Conservation (phyloP, 345 rosid genomes). For the Clarkia xantiana region DNA sequence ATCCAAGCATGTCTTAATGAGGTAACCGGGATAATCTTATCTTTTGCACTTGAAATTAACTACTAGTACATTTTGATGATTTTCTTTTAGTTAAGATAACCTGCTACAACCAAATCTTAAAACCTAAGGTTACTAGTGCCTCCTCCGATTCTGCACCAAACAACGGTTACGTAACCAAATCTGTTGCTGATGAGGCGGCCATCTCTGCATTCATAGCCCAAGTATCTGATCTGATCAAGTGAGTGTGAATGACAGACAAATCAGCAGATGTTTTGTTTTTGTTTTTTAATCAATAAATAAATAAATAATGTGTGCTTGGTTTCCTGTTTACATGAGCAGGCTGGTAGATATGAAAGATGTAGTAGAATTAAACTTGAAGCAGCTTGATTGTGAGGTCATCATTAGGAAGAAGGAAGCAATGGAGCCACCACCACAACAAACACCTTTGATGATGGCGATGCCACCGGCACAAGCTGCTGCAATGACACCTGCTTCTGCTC, state of each 20-base stretch:
- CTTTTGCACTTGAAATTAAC: not conserved
- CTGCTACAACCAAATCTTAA: too few species aligned
- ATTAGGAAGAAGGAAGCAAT: constrained; percentile 85
- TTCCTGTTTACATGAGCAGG: constrained; percentile 23
- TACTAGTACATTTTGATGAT: not conserved
- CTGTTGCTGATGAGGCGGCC: constrained; percentile 36
- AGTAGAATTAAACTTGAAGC: constrained; percentile 74
- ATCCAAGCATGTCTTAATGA: constrained; percentile 45
- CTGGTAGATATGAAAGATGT: constrained; percentile 92
- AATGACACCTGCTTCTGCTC: constrained; percentile 15
- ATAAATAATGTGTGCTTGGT: too few species aligned
- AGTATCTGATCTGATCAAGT: constrained; percentile 83
- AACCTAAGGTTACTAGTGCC: constrained; percentile 27
- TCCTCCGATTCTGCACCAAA: constrained; percentile 32
- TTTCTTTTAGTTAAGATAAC: constrained; percentile 2
- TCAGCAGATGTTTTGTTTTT: too few species aligned
- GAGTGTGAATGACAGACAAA: constrained; percentile 15
- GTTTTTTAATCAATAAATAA: too few species aligned
- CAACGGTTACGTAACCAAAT: constrained; percentile 12
- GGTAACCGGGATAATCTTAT: constrained; percentile 22
- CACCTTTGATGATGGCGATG: constrained; percentile 13
- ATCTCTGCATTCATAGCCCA: constrained; percentile 71
- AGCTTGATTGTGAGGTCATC: constrained; percentile 58
- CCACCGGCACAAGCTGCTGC: constrained; percentile 22
- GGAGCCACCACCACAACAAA: constrained; percentile 37